phyloP scores from a whole-genome alignment of 2,329 filamentous ascomycete species.

The Trichoderma koningii region DNA sequence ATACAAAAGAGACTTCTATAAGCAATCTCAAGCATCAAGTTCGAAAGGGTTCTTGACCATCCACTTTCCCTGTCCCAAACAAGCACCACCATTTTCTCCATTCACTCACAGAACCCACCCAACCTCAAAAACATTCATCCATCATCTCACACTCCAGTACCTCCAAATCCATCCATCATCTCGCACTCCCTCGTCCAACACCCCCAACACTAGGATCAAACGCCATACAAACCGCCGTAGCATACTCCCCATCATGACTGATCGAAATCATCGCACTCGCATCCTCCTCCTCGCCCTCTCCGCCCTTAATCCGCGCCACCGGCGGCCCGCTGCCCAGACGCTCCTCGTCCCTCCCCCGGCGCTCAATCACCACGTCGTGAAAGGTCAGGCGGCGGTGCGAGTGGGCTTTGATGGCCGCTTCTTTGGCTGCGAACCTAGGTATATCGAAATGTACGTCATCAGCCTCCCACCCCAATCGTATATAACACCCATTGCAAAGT shows the following conservation, averaged over 20 bases:
- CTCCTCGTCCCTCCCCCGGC: slow-evolving; percentile 32
- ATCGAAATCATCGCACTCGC: slow-evolving; percentile 74
- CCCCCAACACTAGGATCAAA: slow-evolving; percentile 28
- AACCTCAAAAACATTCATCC: too few relatives aligned
- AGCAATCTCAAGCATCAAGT: too few relatives aligned
- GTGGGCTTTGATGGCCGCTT: slow-evolving; percentile 73
- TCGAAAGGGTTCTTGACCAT: too few relatives aligned
- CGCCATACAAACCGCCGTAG: slow-evolving; percentile 69
- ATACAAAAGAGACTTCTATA: too few relatives aligned
- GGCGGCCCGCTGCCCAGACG: slow-evolving; percentile 46
- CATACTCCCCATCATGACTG: slow-evolving; percentile 84
- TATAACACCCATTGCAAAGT: too few relatives aligned
- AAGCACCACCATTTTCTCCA: too few relatives aligned
- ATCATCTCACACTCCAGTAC: too few relatives aligned
- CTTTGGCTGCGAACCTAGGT: slow-evolving; percentile 69
- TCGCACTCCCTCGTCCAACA: not conserved
- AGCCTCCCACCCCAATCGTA: not conserved
- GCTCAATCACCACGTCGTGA: slow-evolving; percentile 59
- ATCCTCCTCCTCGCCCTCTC: slow-evolving; percentile 36
- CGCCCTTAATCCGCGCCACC: slow-evolving; percentile 46
- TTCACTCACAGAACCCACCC: too few relatives aligned
- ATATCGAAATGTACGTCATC: not conserved
- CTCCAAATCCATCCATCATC: not conserved
- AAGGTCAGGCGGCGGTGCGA: slow-evolving; percentile 60
- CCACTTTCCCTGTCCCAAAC: not conserved